Evolutionary conservation across 768 basidiomycete genomes (phyloP).

Genomic region (Ramaria sp.): DNA sequence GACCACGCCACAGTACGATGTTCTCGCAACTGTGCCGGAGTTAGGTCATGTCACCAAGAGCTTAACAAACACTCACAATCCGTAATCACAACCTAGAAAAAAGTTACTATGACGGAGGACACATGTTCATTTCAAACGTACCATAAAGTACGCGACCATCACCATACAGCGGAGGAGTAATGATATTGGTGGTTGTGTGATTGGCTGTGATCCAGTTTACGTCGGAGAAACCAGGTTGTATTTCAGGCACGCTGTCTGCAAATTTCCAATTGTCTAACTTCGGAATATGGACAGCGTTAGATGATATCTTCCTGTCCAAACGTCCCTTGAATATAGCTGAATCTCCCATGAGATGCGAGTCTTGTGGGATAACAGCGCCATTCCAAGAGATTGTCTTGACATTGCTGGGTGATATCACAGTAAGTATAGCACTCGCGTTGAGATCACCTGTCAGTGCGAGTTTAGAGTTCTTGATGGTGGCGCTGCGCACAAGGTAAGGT

Average conservation of each 20-base stretch:
- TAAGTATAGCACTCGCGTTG: conserved; percentile 43
- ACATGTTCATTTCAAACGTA: background rate
- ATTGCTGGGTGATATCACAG: conserved; percentile 47
- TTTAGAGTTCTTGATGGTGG: conserved; percentile 19
- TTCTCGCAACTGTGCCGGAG: conserved; percentile 66
- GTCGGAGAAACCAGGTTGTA: conserved; percentile 46
- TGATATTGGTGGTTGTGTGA: conserved; percentile 65
- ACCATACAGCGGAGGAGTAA: conserved; percentile 56
- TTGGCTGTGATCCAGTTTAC: conserved; percentile 53
- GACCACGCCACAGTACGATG: conserved; percentile 70
- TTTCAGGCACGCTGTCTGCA: conserved; percentile 66
- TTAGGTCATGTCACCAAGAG: background rate
- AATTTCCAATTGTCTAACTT: conserved; percentile 61
- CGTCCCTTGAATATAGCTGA: conserved; percentile 39
- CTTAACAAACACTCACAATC: conserved; percentile 41
- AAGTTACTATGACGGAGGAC: background rate
- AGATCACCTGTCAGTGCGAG: conserved; percentile 64
- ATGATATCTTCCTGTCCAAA: conserved; percentile 18
- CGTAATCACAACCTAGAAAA: conserved; percentile 53
- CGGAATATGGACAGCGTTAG: conserved; percentile 1
- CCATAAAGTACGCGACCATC: conserved; percentile 74
- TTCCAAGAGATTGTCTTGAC: conserved; percentile 63
- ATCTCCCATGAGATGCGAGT: background rate
- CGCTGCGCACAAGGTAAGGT: conserved; percentile 36
- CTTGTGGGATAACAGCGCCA: conserved; percentile 28